Conservation (phyloP, 345 rosid genomes). For the Ailanthus altissimus region DNA sequence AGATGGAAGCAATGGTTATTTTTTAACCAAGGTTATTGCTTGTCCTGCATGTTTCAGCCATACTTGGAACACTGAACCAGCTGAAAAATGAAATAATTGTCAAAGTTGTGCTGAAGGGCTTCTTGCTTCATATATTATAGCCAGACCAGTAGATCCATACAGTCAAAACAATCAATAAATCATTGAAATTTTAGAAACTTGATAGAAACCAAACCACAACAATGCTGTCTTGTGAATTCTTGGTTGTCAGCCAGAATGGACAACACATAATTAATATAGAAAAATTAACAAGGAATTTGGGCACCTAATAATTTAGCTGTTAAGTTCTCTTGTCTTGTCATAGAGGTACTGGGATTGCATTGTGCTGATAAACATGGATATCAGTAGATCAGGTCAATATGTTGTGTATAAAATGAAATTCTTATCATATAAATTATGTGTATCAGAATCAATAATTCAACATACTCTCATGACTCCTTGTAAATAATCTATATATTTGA, state of each 20-base stretch:
- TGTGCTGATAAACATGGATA: not conserved
- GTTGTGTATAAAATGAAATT: not conserved
- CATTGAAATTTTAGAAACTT: not conserved
- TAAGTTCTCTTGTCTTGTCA: not conserved
- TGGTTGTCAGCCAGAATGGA: too few species aligned
- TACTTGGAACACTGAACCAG: not conserved
- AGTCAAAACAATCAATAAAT: not conserved
- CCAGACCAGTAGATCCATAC: not conserved
- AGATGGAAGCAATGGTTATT: not conserved
- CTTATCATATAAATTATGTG: not conserved
- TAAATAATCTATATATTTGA: not conserved
- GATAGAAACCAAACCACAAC: not conserved
- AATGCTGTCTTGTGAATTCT: not conserved
- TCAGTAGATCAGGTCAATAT: not conserved
- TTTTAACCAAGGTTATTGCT: too few species aligned
- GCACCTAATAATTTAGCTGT: too few species aligned
- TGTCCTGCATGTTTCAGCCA: too few species aligned
- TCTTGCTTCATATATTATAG: not conserved
- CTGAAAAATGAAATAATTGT: not conserved
- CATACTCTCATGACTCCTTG: not conserved
- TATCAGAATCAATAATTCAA: not conserved
- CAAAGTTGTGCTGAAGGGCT: not conserved
- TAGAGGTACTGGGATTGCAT: not conserved
- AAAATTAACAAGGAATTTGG: too few species aligned
- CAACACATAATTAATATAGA: too few species aligned